phyloP scores from a whole-genome alignment of 768 basidiomycete genomes.

The Crepidotus variabilis region DNA sequence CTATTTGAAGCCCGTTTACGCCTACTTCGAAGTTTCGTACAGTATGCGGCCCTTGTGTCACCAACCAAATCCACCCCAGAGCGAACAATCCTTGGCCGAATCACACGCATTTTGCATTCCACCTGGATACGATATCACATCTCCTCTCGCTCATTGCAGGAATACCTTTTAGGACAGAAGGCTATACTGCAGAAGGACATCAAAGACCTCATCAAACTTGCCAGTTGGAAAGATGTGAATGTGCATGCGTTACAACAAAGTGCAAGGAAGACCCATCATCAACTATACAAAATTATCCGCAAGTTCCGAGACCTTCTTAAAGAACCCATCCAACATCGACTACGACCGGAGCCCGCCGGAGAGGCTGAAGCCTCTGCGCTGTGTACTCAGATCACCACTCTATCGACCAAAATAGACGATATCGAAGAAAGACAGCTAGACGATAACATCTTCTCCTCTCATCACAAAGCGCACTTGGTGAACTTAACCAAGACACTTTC shows the following conservation, averaged over 20 bases:
- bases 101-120: conserved; percentile 56
- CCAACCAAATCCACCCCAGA: conserved; percentile 24
- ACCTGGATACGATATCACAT: conserved; percentile 63
- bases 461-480: background rate
- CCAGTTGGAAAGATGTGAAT: conserved; percentile 98
- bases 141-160: conserved; percentile 44
- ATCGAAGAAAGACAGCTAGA: background rate
- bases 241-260: conserved; percentile 91
- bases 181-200: conserved; percentile 73
- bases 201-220: conserved; percentile 83
- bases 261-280: conserved; percentile 85
- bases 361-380: conserved; percentile 29
- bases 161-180: conserved; percentile 54
- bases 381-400: background rate
- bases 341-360: conserved; percentile 33
- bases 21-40: conserved; percentile 66
- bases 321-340: conserved; percentile 51
- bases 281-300: conserved; percentile 84
- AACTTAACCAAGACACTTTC: background rate
- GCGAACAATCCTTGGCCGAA: conserved; percentile 37
- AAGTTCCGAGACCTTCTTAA: conserved; percentile 91
- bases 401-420: background rate
- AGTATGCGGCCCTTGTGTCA: conserved; percentile 39
- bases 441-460: background rate
- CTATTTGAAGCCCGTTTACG: conserved; percentile 70